Evolutionary conservation across 495 filamentous ascomycete genomes (phyloP), one percentile per base, ranked within the genome.

Genomic region (Hypomontagnella submonticulosa): DNA sequence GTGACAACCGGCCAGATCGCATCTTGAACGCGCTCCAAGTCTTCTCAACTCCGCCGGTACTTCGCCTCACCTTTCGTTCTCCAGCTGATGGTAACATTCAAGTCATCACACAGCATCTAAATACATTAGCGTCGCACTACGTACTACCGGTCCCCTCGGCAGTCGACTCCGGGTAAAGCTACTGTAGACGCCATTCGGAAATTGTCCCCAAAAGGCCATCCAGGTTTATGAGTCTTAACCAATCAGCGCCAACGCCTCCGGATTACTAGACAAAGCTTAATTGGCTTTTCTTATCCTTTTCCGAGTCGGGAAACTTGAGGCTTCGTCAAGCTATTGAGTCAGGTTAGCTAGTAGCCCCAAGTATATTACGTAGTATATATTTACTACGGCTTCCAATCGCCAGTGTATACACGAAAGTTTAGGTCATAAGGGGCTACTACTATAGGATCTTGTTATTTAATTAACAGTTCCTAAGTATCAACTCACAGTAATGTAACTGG

Each of bases 131-230:
- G 66, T 64, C 50, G 19, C 56, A 61, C 60, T 57, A 61, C 60
- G 49, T 54, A 64, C 60, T 64, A 69, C 66, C 66, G 59, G 56
- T 61, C 55, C 46, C 48, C 50, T 69, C 60, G 66, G 66, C 60
- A 64, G 48, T 69, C 59, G 19, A 46, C 60, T 69, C 66, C 66
- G 66, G 66, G 42, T 61, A 69, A 64, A 69, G 60, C 55, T 59
- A 64, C 15, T 51, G 43, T 27, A 59, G 42, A 63, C 40, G 42
- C 59, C 49, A 60, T 42, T 63, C 43, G 49, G 65, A 63, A 55
- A 59, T 56, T 68, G 38, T 18, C 41, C 65, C 50, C 16, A 40
- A 59, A 44, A 34, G 41, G 48, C 15, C 54, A 44, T 55, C 48
- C 59, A 54, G 37, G 37, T 63, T 51, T 27, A 7, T n/a, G 33